phyloP scores from a whole-genome alignment of 2,329 filamentous ascomycete genomes.

The Aspergillus niger region DNA sequence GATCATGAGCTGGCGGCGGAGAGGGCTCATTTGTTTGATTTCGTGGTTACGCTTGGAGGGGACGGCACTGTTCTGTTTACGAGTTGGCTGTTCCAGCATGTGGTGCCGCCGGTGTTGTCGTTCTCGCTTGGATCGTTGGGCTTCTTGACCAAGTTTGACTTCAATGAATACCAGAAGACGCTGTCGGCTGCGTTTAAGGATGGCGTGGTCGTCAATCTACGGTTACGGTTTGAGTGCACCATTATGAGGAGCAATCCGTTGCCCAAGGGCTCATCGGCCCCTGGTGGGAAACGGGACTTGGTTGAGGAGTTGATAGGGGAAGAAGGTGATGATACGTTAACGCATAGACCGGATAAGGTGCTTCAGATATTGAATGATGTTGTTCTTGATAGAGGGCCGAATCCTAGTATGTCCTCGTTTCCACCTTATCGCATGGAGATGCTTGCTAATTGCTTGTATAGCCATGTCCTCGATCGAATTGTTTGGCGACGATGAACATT shows the following conservation, averaged over 20 bases:
- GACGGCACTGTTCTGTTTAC: constrained; percentile 97
- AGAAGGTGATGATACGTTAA: constrained; percentile 78
- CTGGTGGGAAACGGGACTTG: constrained; percentile 62
- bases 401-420: constrained; percentile 68
- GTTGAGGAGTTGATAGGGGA: constrained; percentile 89
- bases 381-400: constrained; percentile 92
- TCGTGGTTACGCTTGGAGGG: constrained; percentile 86
- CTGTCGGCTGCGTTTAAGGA: constrained; percentile 73
- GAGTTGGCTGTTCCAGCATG: constrained; percentile 93
- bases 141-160: constrained; percentile 97
- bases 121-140: constrained; percentile 90
- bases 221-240: constrained; percentile 88
- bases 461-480: constrained; percentile 90
- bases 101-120: constrained; percentile 89
- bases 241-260: constrained; percentile 69
- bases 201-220: constrained; percentile 83
- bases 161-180: constrained; percentile 69
- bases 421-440: neutral
- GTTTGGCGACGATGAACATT: constrained; percentile 92
- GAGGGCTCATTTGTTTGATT: constrained; percentile 86
- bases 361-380: constrained; percentile 95
- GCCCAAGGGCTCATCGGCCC: constrained; percentile 29
- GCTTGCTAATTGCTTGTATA: constrained; percentile 36
- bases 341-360: constrained; percentile 79
- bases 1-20: constrained; percentile 73